Base-by-base conservation (phyloP, 352 stramenopile genomes). In the Thraustochytrium striatum region DNA sequence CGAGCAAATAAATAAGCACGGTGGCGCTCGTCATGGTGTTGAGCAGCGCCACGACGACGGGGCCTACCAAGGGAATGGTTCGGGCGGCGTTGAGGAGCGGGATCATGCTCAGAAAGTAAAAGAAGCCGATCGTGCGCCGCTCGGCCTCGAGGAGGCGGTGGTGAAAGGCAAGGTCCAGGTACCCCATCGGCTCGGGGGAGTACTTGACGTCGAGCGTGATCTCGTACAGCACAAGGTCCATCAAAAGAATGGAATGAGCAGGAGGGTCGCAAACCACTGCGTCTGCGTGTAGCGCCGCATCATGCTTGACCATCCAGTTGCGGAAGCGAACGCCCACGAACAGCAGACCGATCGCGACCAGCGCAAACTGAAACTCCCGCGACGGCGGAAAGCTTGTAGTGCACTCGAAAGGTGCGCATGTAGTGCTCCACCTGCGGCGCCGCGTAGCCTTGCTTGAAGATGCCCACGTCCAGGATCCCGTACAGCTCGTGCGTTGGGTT, bases 61-160 rank as follows among this genome's bases (percentile, higher is more conserved):
- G 65, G 21, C 65, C 65, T 13, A 75, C 61, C 32, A 30, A 62
- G 5, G 65, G 65, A 43, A 75, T 75, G 8, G 65, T 75, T 32
- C 52, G 65, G n/a, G 65, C 52, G 11, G 65, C 65, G n/a, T 75
- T 75, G 1, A 75, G 65, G n/a, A 75, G 32, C 21, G 65, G 65
- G 19, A 75, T 3, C 3, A 75, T 43, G 25, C 44, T 62, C 5
- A 75, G 65, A 16, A 75, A 61, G 50, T 61, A 75, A 32, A 55
- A 75, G 11, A 75, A 21, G 3, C 41, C 65, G 36, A 75, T 61
- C 2, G 39, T 41, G 5, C 65, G 28, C 0, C 65, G 43, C 52
- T 75, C 65, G 5, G 68, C 39, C 41, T 75, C 65, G 5, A 75
- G 39, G 5, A 75, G 47, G 32, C 65, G 65, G 21, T 70, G 32